Conservation (phyloP, 768 basidiomycete genomes). For the Cystobasidium tubakii region DNA sequence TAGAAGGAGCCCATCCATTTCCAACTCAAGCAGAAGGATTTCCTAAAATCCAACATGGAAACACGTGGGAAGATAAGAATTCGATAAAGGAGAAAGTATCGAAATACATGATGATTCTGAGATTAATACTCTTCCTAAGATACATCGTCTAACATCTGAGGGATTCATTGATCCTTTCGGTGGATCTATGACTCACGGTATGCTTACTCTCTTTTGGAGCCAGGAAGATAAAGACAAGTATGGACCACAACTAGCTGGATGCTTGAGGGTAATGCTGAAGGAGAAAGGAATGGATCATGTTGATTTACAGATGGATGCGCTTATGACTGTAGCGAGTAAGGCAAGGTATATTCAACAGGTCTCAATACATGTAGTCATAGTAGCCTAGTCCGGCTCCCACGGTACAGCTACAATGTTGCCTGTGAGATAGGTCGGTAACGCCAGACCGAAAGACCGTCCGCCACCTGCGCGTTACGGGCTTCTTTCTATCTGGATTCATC, state of each 20-base stretch:
- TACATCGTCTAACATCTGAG: not conserved
- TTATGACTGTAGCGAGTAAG: conserved; percentile 6
- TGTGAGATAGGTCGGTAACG: no score
- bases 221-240: conserved; percentile 11
- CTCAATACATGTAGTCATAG: no score
- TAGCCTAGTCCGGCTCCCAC: no score
- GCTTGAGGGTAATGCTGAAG: not conserved
- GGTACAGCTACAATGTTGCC: no score
- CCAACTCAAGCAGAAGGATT: conserved; percentile 16
- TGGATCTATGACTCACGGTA: conserved; percentile 29
- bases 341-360: not conserved
- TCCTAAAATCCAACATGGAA: conserved; percentile 17
- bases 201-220: conserved; percentile 16
- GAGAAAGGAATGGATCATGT: conserved; percentile 13
- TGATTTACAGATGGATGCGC: conserved; percentile 1
- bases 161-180: not conserved
- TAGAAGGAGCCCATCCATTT: conserved; percentile 7
- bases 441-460: no score
- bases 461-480: no score
- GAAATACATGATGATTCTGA: not conserved
- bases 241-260: not conserved
- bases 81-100: conserved; percentile 7
- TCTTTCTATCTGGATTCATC: no score
- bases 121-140: not conserved
- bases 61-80: not conserved